Evolutionary conservation across 352 stramenopile genomes (phyloP).

Genomic region (Phytophthora fragariaefolia): DNA sequence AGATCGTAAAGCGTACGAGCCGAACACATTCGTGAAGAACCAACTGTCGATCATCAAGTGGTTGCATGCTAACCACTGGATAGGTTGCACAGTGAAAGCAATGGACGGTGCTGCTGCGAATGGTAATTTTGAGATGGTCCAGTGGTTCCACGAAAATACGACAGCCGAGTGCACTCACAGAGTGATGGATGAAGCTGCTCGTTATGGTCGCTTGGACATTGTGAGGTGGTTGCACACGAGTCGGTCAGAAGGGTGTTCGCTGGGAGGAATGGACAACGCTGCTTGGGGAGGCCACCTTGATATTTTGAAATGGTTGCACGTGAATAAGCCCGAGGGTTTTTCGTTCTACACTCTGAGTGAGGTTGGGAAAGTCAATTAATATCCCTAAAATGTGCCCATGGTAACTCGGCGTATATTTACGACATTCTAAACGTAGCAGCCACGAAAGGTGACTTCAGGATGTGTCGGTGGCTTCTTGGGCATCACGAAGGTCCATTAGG

Average conservation of each 20-base stretch:
- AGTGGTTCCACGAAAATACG: slow-evolving; percentile 1
- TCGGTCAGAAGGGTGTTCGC: background rate
- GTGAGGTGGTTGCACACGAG: background rate
- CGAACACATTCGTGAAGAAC: background rate
- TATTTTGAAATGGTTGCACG: background rate
- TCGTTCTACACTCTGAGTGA: no score
- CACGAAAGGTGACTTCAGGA: background rate
- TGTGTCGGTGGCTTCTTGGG: background rate
- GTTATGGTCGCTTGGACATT: background rate
- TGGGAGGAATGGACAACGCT: background rate
- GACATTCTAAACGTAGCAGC: background rate
- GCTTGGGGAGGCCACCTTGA: background rate
- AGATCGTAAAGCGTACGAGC: background rate
- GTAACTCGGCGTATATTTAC: no score
- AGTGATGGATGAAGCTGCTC: background rate
- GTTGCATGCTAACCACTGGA: background rate
- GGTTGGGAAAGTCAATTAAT: no score
- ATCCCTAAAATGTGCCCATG: no score
- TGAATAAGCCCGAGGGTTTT: background rate
- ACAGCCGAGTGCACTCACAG: background rate
- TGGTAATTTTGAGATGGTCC: background rate
- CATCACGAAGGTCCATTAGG: background rate
- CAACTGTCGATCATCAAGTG: background rate
- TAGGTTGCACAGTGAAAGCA: background rate
- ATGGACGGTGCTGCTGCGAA: background rate